Base-by-base conservation (phyloP, 495 filamentous ascomycete species). In the Penicillium silybi region DNA sequence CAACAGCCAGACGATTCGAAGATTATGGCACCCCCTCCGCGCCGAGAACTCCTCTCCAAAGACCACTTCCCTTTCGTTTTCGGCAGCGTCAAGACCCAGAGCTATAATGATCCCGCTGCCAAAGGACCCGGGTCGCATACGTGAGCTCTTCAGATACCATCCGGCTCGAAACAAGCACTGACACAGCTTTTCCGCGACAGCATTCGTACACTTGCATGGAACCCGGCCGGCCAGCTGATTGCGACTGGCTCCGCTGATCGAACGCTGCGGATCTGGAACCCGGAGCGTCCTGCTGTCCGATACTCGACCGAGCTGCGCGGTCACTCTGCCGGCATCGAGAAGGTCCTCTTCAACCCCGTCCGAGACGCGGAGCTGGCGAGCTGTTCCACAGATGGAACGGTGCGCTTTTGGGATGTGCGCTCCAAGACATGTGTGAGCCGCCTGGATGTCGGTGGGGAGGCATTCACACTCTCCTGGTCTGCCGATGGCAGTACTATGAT, bases 351-450 rank as follows among this genome's bases (percentile, higher is more conserved):
- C 73, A 92, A 96, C 59, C 93, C 93, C 2, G 80, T 81, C 6
- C 89, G 87, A 57, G 91, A 97, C 56, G 86, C 88, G 6, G 90
- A 95, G 67, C 72, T 98, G 4, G 92, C 88, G 37, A 96, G 89
- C 58, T 84, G 90, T 55, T 88, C 88, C 19, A 80, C 76, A 10
- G 93, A 97, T 67, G 92, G 92, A 1, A 85, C 86, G 15, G 87
- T 95, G 52, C 83, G 87, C 53, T 84, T 98, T 56, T 98, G 93
- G 93, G 95, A 98, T 64, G 89, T 95, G 16, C 80, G 91, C 55
- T 88, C 81, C 19, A 92, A 90, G 67, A 79, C 71, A 4, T 89
- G 87, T 47, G 80, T 89, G 32, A 90, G 89, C 58, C 87, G 87
- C 52, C 74, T 92, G 2, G 89, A 88, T 64, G 81, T 88, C n/a